A percentile compares a stretch with the other conserved stretches of the same genome.
These are phyloP conservation scores for Jimgerdemannia lactiflua DNA, from an alignment of 192 early-diverging fungal species.

Conservation along the genomic window DNA sequence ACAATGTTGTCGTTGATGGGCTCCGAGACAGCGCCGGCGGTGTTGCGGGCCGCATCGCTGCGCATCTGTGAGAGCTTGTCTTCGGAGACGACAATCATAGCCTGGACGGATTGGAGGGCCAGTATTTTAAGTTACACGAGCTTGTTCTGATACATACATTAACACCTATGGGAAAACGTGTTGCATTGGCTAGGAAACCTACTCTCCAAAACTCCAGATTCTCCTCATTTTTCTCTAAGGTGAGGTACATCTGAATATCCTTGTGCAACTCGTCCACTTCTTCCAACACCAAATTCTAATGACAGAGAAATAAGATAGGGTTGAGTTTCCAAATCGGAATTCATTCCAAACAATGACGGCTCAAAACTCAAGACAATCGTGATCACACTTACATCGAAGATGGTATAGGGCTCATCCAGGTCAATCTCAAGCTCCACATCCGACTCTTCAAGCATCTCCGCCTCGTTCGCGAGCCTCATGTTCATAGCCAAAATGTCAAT, in stretches of 20 bases:
- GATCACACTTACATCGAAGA: constrained; percentile 54
- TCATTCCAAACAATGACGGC: neutral
- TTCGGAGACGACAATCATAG: constrained; percentile 79
- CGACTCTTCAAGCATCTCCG: constrained; percentile 60
- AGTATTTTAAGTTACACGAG: constrained; percentile 1
- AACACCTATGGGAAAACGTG: neutral
- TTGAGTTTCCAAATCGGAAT: neutral
- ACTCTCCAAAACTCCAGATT: constrained; percentile 84
- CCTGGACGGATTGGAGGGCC: constrained; percentile 12
- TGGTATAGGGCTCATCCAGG: constrained; percentile 83
- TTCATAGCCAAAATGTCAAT: constrained; percentile 95
- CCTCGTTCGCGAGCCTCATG: constrained; percentile 73
- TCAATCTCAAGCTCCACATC: constrained; percentile 81
- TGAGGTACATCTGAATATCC: constrained; percentile 88
- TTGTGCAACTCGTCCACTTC: constrained; percentile 80
- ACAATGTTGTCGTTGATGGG: constrained; percentile 63
- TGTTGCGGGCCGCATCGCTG: constrained; percentile 11
- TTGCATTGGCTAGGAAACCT: neutral
- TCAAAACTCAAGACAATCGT: too few relatives aligned
- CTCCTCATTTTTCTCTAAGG: constrained; percentile 72
- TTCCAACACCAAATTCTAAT: constrained; percentile 55
- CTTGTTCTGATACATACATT: constrained; percentile 11
- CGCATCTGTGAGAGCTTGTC: constrained; percentile 56
- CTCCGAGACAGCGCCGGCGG: constrained; percentile 39
- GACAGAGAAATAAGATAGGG: neutral